A percentile compares a stretch with the other conserved stretches of the same genome.
Conservation (phyloP, 768 basidiomycete species). For the Collybia sp. region DNA sequence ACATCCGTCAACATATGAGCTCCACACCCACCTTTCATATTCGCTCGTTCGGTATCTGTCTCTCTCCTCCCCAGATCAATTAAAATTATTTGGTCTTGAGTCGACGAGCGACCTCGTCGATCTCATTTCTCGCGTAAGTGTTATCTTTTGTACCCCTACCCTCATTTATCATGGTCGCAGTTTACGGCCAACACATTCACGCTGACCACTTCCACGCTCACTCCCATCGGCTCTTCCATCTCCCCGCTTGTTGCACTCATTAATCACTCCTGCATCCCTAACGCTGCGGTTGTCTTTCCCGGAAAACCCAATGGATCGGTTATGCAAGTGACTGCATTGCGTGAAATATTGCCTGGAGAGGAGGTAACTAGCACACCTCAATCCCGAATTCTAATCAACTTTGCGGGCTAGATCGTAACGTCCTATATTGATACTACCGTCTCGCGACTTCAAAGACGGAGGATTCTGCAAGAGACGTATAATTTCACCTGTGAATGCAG, state of each 20-base stretch:
- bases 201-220: constrained; percentile 70
- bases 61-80: constrained; percentile 51
- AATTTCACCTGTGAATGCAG: constrained; percentile 70
- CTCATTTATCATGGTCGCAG: constrained; percentile 31
- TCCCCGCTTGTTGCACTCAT: constrained; percentile 76
- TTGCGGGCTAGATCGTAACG: constrained; percentile 56
- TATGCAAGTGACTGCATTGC: constrained; percentile 72
- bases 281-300: constrained; percentile 91
- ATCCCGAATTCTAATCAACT: not conserved
- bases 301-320: constrained; percentile 18
- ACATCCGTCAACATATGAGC: constrained; percentile 41
- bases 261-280: constrained; percentile 88
- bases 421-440: constrained; percentile 85
- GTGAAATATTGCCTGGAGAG: constrained; percentile 56
- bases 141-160: not conserved
- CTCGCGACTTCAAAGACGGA: constrained; percentile 49
- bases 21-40: constrained; percentile 69
- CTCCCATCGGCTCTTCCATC: constrained; percentile 80
- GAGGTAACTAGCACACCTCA: constrained; percentile 45
- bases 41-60: constrained; percentile 69
- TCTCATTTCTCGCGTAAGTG: constrained; percentile 63
- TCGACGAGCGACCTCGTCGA: constrained; percentile 63
- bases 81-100: constrained; percentile 51
- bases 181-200: constrained; percentile 92
- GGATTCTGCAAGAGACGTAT: constrained; percentile 66